A percentile compares a stretch with the other conserved stretches of the same genome.
phyloP scores from a whole-genome alignment of 208 protist genomes.

The Acanthamoeba triangularis region DNA sequence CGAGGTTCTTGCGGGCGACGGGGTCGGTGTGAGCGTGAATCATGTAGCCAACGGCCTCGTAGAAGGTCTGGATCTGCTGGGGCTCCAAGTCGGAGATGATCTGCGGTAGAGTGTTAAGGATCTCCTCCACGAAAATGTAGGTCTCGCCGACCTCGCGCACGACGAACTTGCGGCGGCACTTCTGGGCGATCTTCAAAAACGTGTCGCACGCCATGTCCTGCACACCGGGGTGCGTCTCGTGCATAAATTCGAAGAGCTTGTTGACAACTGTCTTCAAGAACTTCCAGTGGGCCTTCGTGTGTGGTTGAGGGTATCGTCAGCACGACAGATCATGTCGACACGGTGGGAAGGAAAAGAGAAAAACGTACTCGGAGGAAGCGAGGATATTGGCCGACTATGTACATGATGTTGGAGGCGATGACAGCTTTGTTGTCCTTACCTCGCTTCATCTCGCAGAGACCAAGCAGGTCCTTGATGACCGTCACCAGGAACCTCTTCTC shows the following conservation, averaged over 20 bases:
- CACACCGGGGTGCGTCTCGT: slow-evolving; percentile 98
- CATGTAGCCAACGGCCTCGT: slow-evolving; percentile 98
- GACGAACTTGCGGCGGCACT: slow-evolving; percentile 96
- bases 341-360: neutral
- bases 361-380: slow-evolving; percentile 91
- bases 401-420: slow-evolving; percentile 99
- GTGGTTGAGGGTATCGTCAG: no score
- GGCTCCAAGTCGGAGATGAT: slow-evolving; percentile 96
- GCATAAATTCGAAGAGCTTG: slow-evolving; percentile 99
- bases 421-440: slow-evolving; percentile 99
- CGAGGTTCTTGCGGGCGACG: slow-evolving; percentile 87
- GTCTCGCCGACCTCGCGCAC: slow-evolving; percentile 89
- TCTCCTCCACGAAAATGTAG: slow-evolving; percentile 95
- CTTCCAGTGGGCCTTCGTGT: slow-evolving; percentile 94
- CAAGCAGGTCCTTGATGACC: slow-evolving; percentile 99
- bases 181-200: slow-evolving; percentile 99
- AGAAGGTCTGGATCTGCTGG: slow-evolving; percentile 97
- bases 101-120: slow-evolving; percentile 93
- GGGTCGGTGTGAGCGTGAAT: slow-evolving; percentile 90
- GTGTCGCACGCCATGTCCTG: slow-evolving; percentile 99
- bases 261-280: slow-evolving; percentile 99
- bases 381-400: slow-evolving; percentile 99
- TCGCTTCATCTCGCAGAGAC: slow-evolving; percentile 96
- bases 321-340: no score
- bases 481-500: slow-evolving; percentile 98